Evolutionary conservation across 2,329 filamentous ascomycete species (phyloP).

Genomic region (Colletotrichum neosansevieriae): DNA sequence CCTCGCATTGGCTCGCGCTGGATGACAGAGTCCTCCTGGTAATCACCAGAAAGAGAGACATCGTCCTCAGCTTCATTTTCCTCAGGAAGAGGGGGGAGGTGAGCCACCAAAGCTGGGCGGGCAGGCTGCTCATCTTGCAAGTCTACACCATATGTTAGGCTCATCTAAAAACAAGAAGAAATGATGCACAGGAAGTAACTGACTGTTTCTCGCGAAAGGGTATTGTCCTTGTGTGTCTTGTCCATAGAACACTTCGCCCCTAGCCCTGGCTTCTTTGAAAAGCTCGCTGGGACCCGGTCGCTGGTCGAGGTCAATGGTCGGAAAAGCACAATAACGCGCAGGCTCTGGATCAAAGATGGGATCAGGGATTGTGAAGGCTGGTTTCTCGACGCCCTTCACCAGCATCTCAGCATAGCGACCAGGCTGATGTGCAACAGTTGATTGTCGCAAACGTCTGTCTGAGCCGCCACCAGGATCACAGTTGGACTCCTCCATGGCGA

Average conservation of each 20-base stretch:
- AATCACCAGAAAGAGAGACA: not conserved
- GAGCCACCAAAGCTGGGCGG: not conserved
- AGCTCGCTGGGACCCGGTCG: conserved; percentile 33
- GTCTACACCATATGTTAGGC: not conserved
- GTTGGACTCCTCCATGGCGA: conserved; percentile 12
- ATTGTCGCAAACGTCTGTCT: conserved; percentile 13
- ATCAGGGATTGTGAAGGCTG: conserved; percentile 40
- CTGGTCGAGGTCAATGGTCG: conserved; percentile 44
- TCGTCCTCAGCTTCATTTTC: not conserved
- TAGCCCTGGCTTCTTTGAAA: conserved; percentile 12
- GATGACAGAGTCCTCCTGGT: not conserved
- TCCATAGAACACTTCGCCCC: not conserved
- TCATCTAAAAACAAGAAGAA: too few relatives aligned
- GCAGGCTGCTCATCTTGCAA: not conserved
- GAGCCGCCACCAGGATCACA: not conserved
- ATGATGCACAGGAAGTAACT: too few relatives aligned
- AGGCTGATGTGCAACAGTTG: conserved; percentile 34
- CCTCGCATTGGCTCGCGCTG: not conserved
- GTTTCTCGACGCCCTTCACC: conserved; percentile 15
- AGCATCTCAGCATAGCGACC: conserved; percentile 44
- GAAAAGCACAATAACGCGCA: conserved; percentile 43
- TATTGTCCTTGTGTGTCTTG: not conserved
- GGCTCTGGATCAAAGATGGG: conserved; percentile 45
- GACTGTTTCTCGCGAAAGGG: not conserved
- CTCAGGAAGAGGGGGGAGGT: not conserved